Percentiles rank a stretch among this genome's conserved stretches.
phyloP scores from a whole-genome alignment of 2,329 filamentous ascomycete genomes.

The Pseudopyrenochaeta lycopersici region DNA sequence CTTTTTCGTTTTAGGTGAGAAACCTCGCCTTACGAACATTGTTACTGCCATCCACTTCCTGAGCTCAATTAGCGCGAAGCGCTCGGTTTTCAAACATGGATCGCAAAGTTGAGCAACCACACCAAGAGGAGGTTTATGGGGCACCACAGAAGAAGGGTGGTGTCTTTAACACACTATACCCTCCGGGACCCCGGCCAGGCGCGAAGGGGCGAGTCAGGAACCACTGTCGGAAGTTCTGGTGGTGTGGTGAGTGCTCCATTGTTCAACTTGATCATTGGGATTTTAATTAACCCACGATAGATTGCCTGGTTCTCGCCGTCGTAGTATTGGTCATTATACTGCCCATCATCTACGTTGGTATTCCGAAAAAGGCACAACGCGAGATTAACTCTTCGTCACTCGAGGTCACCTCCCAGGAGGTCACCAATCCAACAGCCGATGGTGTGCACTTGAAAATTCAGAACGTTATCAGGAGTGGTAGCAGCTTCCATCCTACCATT shows the following conservation, averaged over 20 bases:
- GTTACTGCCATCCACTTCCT: background rate
- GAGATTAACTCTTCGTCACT: constrained; percentile 63
- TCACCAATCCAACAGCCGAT: constrained; percentile 60
- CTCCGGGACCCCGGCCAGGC: constrained; percentile 42
- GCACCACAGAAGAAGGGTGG: constrained; percentile 36
- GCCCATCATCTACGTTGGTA: constrained; percentile 66
- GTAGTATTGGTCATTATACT: constrained; percentile 65
- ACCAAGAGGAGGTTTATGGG: constrained; percentile 27
- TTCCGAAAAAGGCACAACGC: constrained; percentile 66
- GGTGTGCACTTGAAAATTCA: constrained; percentile 60
- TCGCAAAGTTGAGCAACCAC: constrained; percentile 22
- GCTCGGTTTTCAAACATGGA: constrained; percentile 28
- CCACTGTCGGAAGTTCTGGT: constrained; percentile 50
- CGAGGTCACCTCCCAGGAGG: constrained; percentile 59
- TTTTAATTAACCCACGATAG: constrained; percentile 22
- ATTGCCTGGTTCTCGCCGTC: constrained; percentile 59
- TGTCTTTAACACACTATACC: constrained; percentile 45
- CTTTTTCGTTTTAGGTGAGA: no score
- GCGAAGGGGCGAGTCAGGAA: constrained; percentile 45
- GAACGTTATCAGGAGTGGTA: constrained; percentile 58
- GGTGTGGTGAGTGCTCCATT: constrained; percentile 44
- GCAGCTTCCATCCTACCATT: constrained; percentile 63
- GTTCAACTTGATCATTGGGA: background rate
- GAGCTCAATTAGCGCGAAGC: constrained; percentile 4
- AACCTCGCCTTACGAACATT: background rate